These are phyloP conservation scores for Aspergillus pseudoglaucus DNA, from an alignment of 2,329 filamentous ascomycete species.

Conservation along the genomic window DNA sequence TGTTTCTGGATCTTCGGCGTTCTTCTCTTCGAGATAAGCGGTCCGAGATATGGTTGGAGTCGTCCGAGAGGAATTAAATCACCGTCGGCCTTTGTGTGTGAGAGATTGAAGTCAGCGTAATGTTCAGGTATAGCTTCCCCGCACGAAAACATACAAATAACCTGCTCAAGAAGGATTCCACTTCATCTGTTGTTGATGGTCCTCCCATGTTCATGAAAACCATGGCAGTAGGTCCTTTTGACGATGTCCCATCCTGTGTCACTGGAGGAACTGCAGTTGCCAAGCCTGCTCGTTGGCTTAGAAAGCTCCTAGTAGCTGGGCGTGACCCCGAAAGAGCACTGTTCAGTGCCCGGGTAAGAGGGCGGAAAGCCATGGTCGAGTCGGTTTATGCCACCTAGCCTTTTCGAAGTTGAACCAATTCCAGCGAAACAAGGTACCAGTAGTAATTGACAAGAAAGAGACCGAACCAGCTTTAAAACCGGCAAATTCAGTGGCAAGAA, in stretches of 20 bases:
- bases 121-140: neutral
- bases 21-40: conserved; percentile 74
- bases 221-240: conserved; percentile 86
- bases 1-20: conserved; percentile 97
- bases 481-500: neutral
- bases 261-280: conserved; percentile 68
- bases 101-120: neutral
- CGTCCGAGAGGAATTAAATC: conserved; percentile 94
- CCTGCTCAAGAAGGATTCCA: conserved; percentile 80
- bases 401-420: neutral
- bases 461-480: neutral
- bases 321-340: conserved; percentile 14
- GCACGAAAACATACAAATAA: conserved; percentile 66
- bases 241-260: conserved; percentile 65
- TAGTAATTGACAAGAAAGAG: no score
- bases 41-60: conserved; percentile 83
- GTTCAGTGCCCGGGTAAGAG: conserved; percentile 24
- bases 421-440: no score
- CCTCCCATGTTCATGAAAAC: conserved; percentile 99
- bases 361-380: conserved; percentile 36
- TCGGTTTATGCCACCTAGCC: neutral
- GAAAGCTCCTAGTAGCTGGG: conserved; percentile 14
- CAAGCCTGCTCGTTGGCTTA: conserved; percentile 29
- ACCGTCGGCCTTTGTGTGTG: conserved; percentile 63
- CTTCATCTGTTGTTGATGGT: conserved; percentile 79